Conservation (phyloP, 768 basidiomycete genomes). For the Trametes gibbosa region DNA sequence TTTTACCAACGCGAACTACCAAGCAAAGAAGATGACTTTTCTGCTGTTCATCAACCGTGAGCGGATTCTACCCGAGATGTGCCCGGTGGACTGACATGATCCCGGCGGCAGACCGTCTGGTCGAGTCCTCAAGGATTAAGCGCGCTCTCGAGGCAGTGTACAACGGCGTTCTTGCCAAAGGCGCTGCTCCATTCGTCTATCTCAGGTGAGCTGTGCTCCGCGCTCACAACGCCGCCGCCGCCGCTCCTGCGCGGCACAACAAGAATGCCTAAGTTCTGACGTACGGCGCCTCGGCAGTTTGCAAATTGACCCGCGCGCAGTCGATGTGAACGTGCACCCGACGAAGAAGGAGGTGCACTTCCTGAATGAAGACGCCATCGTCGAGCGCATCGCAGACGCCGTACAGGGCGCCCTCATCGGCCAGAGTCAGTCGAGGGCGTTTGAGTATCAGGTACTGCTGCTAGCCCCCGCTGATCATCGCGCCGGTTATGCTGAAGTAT, state of each 20-base stretch:
- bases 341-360: conserved; percentile 98
- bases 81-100: no score
- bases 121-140: conserved; percentile 86
- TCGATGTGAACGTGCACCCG: conserved; percentile 98
- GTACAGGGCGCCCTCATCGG: conserved; percentile 65
- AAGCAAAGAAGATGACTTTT: conserved; percentile 81
- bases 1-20: conserved; percentile 86
- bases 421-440: conserved; percentile 56
- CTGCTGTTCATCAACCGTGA: conserved; percentile 93
- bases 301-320: conserved; percentile 77
- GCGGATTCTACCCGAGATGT: conserved; percentile 34
- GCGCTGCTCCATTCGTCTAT: conserved; percentile 88
- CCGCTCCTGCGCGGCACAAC: no score
- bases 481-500: background rate
- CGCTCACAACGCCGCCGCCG: background rate
- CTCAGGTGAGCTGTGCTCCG: conserved; percentile 55
- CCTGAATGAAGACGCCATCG: conserved; percentile 84
- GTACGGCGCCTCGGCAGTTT: conserved; percentile 46
- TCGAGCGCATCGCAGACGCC: conserved; percentile 68
- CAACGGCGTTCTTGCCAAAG: conserved; percentile 83
- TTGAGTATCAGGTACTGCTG: conserved; percentile 70
- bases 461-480: background rate
- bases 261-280: background rate
- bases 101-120: conserved; percentile 74
- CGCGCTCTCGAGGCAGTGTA: conserved; percentile 87